Conservation (phyloP, 345 rosid genomes). For the Hibiscus trionum region DNA sequence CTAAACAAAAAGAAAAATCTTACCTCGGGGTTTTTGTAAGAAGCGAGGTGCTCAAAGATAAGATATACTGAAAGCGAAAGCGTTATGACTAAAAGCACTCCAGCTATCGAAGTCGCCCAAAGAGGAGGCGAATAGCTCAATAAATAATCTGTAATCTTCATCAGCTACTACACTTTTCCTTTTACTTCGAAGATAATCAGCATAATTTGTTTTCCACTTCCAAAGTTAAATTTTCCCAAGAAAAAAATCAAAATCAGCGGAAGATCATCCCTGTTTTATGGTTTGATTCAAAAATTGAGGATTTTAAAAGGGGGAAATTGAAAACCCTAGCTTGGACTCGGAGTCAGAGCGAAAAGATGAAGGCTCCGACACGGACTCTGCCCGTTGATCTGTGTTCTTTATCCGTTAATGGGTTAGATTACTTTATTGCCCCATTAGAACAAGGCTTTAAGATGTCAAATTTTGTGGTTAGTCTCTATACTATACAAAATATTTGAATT, state of each 20-base stretch:
- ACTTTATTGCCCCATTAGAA: constrained; percentile 2
- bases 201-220: neutral
- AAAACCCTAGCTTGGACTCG: neutral
- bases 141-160: constrained; percentile 25
- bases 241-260: neutral
- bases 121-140: constrained; percentile 45
- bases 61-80: constrained; percentile 74
- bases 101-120: constrained; percentile 71
- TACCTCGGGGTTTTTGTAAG: constrained; percentile 98
- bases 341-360: neutral
- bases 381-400: neutral
- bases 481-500: too few species aligned
- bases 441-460: neutral
- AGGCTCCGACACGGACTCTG: constrained; percentile 5
- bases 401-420: neutral
- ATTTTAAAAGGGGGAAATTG: neutral
- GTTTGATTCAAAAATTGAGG: neutral
- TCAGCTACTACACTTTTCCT: constrained; percentile 15
- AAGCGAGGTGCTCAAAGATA: constrained; percentile 81
- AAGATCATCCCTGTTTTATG: neutral
- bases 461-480: too few species aligned
- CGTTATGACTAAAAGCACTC: constrained; percentile 46
- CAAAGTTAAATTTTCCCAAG: neutral
- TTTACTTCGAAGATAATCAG: neutral
- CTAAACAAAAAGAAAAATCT: neutral